Percentiles rank a stretch among this genome's conserved stretches.
Conservation (phyloP, 2,329 filamentous ascomycete species). For the Talaromyces rugulosus region DNA sequence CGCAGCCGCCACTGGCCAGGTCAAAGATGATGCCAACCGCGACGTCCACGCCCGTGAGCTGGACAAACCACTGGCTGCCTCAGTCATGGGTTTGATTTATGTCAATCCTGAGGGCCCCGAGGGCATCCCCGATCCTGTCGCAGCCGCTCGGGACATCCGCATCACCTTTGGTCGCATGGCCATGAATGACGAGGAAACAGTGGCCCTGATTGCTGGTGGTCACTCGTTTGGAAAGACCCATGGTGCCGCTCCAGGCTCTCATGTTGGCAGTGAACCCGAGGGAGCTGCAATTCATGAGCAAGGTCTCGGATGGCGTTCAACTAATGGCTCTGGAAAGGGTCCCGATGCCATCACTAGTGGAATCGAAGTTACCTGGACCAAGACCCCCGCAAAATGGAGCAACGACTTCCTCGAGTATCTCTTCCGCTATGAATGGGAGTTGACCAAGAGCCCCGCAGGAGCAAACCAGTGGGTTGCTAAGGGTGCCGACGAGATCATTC, state of each 20-base stretch:
- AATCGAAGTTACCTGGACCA: constrained; percentile 76
- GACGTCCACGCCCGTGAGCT: constrained; percentile 60
- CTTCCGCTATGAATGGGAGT: constrained; percentile 74
- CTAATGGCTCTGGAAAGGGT: constrained; percentile 62
- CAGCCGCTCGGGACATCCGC: constrained; percentile 68
- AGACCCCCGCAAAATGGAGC: constrained; percentile 71
- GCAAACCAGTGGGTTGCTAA: constrained; percentile 75
- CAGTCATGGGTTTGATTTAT: constrained; percentile 76
- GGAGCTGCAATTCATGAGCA: constrained; percentile 61
- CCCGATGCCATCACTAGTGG: constrained; percentile 70
- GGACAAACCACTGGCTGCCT: constrained; percentile 63
- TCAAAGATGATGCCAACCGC: constrained; percentile 39
- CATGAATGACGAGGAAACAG: constrained; percentile 79
- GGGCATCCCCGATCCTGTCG: constrained; percentile 64
- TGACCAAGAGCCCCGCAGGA: constrained; percentile 69
- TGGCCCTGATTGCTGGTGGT: constrained; percentile 72
- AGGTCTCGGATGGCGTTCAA: constrained; percentile 70
- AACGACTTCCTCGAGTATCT: constrained; percentile 71
- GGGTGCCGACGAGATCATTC: constrained; percentile 62
- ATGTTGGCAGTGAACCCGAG: constrained; percentile 65
- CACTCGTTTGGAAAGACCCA: constrained; percentile 80
- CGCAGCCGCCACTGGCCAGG: constrained; percentile 41
- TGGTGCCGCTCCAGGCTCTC: constrained; percentile 61
- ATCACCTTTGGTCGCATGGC: constrained; percentile 74
- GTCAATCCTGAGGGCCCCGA: constrained; percentile 78